Evolutionary conservation across 768 basidiomycete genomes (phyloP).

Genomic region (Suillus discolor): DNA sequence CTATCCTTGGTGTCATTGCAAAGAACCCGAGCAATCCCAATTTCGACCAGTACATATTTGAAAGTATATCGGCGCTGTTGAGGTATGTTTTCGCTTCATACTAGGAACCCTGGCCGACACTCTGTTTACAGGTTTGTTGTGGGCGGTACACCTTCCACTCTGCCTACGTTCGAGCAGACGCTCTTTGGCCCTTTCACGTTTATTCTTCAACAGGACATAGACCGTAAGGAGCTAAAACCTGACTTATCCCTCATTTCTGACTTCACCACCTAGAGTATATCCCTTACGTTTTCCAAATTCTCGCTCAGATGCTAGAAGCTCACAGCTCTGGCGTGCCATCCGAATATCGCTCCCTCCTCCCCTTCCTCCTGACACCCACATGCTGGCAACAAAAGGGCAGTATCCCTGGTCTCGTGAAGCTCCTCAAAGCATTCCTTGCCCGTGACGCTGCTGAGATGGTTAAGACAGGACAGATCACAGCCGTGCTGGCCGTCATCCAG

Average conservation of each 20-base stretch:
- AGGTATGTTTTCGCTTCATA: conserved; percentile 48
- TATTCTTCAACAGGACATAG: conserved; percentile 91
- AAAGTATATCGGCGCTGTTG: conserved; percentile 92
- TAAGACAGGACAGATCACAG: conserved; percentile 67
- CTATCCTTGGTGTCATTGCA: conserved; percentile 84
- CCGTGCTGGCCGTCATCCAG: conserved; percentile 85
- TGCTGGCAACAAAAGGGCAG: conserved; percentile 95
- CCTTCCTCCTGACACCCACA: conserved; percentile 80
- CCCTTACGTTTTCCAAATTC: conserved; percentile 95
- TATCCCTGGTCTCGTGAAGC: conserved; percentile 88
- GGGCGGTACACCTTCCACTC: conserved; percentile 62
- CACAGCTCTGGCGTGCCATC: conserved; percentile 67
- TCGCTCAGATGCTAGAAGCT: conserved; percentile 92
- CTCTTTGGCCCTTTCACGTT: conserved; percentile 87
- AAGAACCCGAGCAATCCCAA: conserved; percentile 97
- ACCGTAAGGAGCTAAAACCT: conserved; percentile 55
- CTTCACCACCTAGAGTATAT: conserved; percentile 72
- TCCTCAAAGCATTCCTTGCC: conserved; percentile 81
- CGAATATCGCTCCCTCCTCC: conserved; percentile 78
- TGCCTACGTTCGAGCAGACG: conserved; percentile 75
- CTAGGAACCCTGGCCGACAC: conserved; percentile 7
- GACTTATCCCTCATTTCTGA: neutral
- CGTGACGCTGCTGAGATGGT: conserved; percentile 73
- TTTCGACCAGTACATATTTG: conserved; percentile 98
- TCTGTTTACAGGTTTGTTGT: conserved; percentile 69